Evolutionary conservation across 768 basidiomycete genomes (phyloP).

Genomic region (Pleurotus platypus): DNA sequence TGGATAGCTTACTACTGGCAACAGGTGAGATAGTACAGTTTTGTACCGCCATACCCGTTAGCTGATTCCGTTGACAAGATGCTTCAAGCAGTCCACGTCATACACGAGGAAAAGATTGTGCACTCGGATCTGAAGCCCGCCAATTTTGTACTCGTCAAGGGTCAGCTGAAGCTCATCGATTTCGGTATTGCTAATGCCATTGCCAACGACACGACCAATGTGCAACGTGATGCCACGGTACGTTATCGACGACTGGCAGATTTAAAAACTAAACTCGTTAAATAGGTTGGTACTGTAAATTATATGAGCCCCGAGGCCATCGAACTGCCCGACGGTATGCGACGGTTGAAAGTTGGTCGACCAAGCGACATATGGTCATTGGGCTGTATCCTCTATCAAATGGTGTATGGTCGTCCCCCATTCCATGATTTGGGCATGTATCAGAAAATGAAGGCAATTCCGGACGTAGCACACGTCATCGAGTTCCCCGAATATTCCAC

Average conservation of each 20-base stretch:
- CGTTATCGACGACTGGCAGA: slow-evolving; percentile 6
- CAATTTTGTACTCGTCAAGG: slow-evolving; percentile 95
- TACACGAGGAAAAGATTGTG: slow-evolving; percentile 97
- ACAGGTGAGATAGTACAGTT: slow-evolving; percentile 57
- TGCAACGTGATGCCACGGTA: slow-evolving; percentile 94
- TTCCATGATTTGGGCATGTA: slow-evolving; percentile 82
- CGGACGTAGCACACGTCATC: slow-evolving; percentile 71
- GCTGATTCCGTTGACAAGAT: slow-evolving; percentile 51
- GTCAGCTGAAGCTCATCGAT: slow-evolving; percentile 95
- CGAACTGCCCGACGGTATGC: slow-evolving; percentile 81
- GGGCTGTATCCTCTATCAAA: slow-evolving; percentile 97
- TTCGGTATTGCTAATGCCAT: slow-evolving; percentile 99
- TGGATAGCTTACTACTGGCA: slow-evolving; percentile 97
- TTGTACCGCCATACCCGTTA: not conserved
- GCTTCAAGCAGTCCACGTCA: slow-evolving; percentile 97
- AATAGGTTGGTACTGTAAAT: slow-evolving; percentile 91
- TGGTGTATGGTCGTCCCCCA: slow-evolving; percentile 93
- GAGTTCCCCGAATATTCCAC: slow-evolving; percentile 73
- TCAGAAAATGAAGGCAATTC: slow-evolving; percentile 94
- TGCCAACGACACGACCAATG: slow-evolving; percentile 97
- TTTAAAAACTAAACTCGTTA: not conserved
- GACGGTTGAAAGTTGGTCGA: slow-evolving; percentile 90
- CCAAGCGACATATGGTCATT: slow-evolving; percentile 97
- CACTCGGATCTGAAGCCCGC: slow-evolving; percentile 98
- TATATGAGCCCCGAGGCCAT: slow-evolving; percentile 99